Evolutionary conservation across 2,329 filamentous ascomycete species (phyloP).

Genomic region (Ophiocordyceps polyrhachis-furcata): DNA sequence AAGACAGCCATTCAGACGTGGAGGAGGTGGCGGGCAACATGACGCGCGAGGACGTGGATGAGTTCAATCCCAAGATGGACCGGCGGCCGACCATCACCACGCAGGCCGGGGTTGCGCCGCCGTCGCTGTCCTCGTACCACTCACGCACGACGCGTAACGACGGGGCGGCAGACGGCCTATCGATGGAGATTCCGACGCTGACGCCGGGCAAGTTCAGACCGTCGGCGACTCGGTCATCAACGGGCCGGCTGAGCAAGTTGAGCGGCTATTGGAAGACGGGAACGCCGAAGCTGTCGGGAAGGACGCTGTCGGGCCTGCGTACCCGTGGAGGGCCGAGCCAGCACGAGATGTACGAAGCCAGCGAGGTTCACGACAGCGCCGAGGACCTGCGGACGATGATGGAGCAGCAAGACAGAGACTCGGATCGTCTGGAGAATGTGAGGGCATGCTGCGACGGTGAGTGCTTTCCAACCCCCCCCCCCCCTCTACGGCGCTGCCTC

Average conservation of each 20-base stretch:
- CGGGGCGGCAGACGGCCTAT: conserved; percentile 33
- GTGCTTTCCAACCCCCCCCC: conserved; percentile 9
- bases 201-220: conserved; percentile 28
- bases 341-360: conserved; percentile 39
- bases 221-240: conserved; percentile 12
- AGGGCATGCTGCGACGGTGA: conserved; percentile 93
- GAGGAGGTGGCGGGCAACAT: conserved; percentile 40
- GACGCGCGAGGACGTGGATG: conserved; percentile 45
- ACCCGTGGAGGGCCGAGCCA: conserved; percentile 28
- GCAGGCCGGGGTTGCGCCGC: conserved; percentile 31
- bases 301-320: conserved; percentile 32
- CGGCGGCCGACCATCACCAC: conserved; percentile 15
- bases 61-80: conserved; percentile 58
- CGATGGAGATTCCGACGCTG: conserved; percentile 36
- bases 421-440: conserved; percentile 80
- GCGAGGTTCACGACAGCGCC: conserved; percentile 53
- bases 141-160: conserved; percentile 52
- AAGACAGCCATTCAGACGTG: conserved; percentile 41
- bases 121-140: conserved; percentile 63
- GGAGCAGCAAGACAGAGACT: conserved; percentile 57
- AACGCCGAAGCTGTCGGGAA: conserved; percentile 22
- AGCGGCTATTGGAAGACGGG: conserved; percentile 39
- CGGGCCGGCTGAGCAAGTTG: conserved; percentile 35
- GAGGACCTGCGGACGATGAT: conserved; percentile 70
- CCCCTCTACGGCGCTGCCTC: not conserved